These are phyloP conservation scores for Apiospora pterosperma DNA, from an alignment of 2,329 filamentous ascomycete genomes.

Conservation along the genomic window DNA sequence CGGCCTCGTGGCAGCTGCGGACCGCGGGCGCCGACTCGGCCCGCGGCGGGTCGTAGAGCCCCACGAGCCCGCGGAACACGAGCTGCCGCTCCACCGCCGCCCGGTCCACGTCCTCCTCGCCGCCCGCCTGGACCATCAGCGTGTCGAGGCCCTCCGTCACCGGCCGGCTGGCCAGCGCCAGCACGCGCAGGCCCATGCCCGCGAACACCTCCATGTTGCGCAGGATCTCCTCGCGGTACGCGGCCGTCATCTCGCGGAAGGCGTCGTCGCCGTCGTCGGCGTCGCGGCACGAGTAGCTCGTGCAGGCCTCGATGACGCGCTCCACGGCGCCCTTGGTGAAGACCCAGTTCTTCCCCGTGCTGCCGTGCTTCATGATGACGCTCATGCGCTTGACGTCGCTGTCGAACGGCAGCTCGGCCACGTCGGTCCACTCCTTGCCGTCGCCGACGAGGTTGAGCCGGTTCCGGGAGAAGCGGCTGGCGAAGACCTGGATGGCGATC, in stretches of 20 bases:
- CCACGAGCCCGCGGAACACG: conserved; percentile 63
- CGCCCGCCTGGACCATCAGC: not conserved
- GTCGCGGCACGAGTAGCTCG: conserved; percentile 37
- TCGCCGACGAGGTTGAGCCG: conserved; percentile 49
- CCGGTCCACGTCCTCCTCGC: conserved; percentile 42
- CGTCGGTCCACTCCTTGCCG: conserved; percentile 45
- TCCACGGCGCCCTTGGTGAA: conserved; percentile 67
- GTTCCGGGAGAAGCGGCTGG: conserved; percentile 62
- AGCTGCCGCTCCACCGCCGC: conserved; percentile 56
- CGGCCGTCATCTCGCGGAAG: conserved; percentile 38
- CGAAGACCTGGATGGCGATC: conserved; percentile 70
- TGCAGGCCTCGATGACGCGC: conserved; percentile 60
- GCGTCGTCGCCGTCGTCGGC: conserved; percentile 28
- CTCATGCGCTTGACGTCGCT: conserved; percentile 74
- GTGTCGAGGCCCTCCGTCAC: too few relatives aligned
- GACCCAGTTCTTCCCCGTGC: conserved; percentile 24
- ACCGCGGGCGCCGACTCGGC: conserved; percentile 62
- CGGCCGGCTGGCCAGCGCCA: conserved; percentile 58
- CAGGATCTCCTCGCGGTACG: conserved; percentile 49
- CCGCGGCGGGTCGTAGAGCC: conserved; percentile 69
- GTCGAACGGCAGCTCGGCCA: conserved; percentile 68
- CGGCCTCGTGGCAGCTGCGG: conserved; percentile 55
- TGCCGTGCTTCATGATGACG: conserved; percentile 53
- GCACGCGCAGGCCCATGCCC: conserved; percentile 57
- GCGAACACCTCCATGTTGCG: conserved; percentile 61